A percentile compares a stretch with the other conserved stretches of the same genome.
These are phyloP conservation scores for Astragalus membranaceus DNA, from an alignment of 306 rosid genomes.

Conservation along the genomic window DNA sequence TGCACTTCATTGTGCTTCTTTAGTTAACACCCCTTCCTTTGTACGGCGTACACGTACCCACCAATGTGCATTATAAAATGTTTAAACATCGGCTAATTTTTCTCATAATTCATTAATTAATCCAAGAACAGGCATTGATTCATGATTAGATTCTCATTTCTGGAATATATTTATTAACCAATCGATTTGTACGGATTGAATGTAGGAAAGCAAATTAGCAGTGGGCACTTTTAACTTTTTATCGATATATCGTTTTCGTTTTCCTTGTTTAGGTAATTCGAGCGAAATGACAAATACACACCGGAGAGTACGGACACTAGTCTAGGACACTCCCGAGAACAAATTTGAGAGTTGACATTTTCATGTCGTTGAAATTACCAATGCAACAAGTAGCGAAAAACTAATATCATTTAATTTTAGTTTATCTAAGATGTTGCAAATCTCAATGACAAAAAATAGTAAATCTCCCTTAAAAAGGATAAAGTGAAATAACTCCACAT, in stretches of 20 bases:
- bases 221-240: neutral
- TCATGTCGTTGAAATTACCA: too few relatives aligned
- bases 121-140: neutral
- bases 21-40: slow-evolving; percentile 1
- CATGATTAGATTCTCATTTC: slow-evolving; percentile 27
- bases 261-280: neutral
- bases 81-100: neutral
- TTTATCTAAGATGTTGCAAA: too few relatives aligned
- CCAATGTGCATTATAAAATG: neutral
- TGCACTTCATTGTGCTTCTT: slow-evolving; percentile 6
- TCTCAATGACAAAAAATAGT: too few relatives aligned
- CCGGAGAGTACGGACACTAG: too few relatives aligned
- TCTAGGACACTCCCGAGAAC: too few relatives aligned
- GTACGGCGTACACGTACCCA: slow-evolving; percentile 1
- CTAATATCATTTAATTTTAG: too few relatives aligned
- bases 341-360: too few relatives aligned
- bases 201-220: slow-evolving; percentile 4
- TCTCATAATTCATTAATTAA: neutral
- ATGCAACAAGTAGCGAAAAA: too few relatives aligned
- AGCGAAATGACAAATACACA: neutral
- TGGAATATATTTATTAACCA: neutral
- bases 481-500: neutral
- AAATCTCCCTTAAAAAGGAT: too few relatives aligned
- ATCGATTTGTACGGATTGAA: slow-evolving; percentile 18
- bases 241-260: neutral